Evolutionary conservation across 1,139 yeast genomes (phyloP).

Genomic region (Suhomyces taliae): DNA sequence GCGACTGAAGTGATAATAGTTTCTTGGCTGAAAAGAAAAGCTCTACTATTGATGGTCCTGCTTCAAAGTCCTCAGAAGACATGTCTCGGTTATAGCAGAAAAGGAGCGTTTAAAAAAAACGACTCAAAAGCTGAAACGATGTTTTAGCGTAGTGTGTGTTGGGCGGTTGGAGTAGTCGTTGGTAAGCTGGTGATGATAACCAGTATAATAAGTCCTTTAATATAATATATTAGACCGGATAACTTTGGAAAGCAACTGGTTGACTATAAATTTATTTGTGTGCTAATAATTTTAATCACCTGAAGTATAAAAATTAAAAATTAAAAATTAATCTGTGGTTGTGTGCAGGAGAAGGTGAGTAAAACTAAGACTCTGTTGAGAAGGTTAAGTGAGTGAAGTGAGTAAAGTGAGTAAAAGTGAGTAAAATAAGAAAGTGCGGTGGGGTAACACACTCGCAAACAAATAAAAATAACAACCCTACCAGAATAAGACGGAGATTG

Average conservation of each 20-base stretch:
- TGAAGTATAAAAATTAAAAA: not conserved
- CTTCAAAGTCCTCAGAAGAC: slow-evolving; percentile 16
- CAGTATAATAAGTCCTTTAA: too few species aligned
- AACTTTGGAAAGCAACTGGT: not conserved
- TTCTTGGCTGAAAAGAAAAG: slow-evolving; percentile 46
- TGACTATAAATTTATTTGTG: not conserved
- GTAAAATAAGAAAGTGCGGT: not conserved
- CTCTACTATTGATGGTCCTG: slow-evolving; percentile 45
- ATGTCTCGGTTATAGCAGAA: slow-evolving; percentile 1
- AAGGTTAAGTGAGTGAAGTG: too few species aligned
- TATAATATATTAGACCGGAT: not conserved
- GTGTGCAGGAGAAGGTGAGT: not conserved
- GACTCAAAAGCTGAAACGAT: not conserved
- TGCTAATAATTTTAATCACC: not conserved
- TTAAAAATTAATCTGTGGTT: not conserved
- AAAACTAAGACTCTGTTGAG: too few species aligned
- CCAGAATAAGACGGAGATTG: not conserved
- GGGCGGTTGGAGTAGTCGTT: not conserved
- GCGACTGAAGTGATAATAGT: slow-evolving; percentile 38
- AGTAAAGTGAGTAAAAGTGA: not conserved
- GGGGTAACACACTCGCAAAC: not conserved
- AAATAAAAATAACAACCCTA: too few species aligned
- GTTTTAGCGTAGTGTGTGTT: not conserved
- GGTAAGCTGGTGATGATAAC: not conserved
- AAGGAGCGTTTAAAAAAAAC: not conserved